Base-by-base conservation (phyloP, 345 rosid genomes). In the Iberis pinnata region DNA sequence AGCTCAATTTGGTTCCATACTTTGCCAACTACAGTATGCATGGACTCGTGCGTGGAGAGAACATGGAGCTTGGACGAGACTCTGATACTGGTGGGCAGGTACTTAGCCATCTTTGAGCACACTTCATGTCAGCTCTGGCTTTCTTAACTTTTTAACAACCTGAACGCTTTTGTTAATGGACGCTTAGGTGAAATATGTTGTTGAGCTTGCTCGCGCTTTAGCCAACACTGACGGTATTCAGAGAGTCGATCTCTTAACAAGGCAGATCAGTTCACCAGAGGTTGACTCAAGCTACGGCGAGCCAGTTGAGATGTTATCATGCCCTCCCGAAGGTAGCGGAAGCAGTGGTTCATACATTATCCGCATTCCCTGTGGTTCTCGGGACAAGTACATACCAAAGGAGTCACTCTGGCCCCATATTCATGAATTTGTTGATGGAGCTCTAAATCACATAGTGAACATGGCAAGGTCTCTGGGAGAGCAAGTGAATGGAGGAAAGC, bases 11-110 rank as follows among this genome's bases (percentile, higher is more conserved):
- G 39, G 39, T 48, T 56, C 17, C 32, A 10, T 64, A 49, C 45
- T 43, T 43, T 42, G 8, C 17, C 24, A 35, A 38, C 59, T 65
- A 22, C 78, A 90, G 98, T 61, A 78, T 90, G 75, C 98, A 90
- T 72, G 98, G 98, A 46, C 74, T 90, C 61, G 89, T 90, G 50
- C 96, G 96, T 43, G 96, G 96, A 64, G 96, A 90, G 13, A 80
- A 87, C 51, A 90, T 90, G 98, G 98, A 90, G 78, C 98, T 90
- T 44, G 98, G 98, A 52, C 75, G 98, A 68, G 98, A 90, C 76
- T 90, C 98, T 37, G 98, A 87, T 72, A 90, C 98, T 29, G 98
- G 98, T 16, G 96, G 96, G 35, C 98, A 90, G 92, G 96, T 89
- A 80, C 38, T 2, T 18, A 56, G 4, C 43, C 24, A 15, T 65